Percentiles rank a stretch among this genome's conserved stretches.
Conservation (phyloP, 352 stramenopile genomes). For the Thalassiosira hispida region DNA sequence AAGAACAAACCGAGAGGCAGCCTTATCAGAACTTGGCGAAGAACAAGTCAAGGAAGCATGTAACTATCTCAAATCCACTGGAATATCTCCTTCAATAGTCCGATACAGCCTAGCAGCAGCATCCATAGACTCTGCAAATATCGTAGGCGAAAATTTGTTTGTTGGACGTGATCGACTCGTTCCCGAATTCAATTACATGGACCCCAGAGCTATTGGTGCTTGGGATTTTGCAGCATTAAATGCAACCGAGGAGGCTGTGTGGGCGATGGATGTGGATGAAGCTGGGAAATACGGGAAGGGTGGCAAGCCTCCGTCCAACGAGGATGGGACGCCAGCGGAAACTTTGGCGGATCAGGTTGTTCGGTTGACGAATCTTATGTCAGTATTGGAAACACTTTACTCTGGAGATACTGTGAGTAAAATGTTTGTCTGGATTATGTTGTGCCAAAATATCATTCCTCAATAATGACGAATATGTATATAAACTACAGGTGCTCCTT, state of each 20-base stretch:
- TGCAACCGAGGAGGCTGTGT: conserved; percentile 59
- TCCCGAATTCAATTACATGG: conserved; percentile 80
- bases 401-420: conserved; percentile 65
- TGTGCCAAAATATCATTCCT: too few relatives aligned
- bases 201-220: conserved; percentile 70
- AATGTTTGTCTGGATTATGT: background rate
- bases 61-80: conserved; percentile 23
- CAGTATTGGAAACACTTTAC: conserved; percentile 73
- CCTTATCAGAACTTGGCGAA: conserved; percentile 55
- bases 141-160: conserved; percentile 62
- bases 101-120: conserved; percentile 70
- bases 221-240: conserved; percentile 63
- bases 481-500: conserved; percentile 42
- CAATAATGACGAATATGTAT: background rate
- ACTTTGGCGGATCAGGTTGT: conserved; percentile 69
- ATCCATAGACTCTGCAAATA: conserved; percentile 66
- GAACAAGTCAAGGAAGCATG: conserved; percentile 62
- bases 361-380: conserved; percentile 65
- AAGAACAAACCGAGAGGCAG: conserved; percentile 74
- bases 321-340: conserved; percentile 71
- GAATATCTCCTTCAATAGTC: conserved; percentile 55
- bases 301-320: conserved; percentile 65
- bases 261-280: conserved; percentile 68
- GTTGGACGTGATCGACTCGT: conserved; percentile 74
- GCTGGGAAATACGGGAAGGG: conserved; percentile 53